A percentile compares a stretch with the other conserved stretches of the same genome.
phyloP scores from a whole-genome alignment of 805 yeast genomes.

The Sugiyamaella valdiviana region DNA sequence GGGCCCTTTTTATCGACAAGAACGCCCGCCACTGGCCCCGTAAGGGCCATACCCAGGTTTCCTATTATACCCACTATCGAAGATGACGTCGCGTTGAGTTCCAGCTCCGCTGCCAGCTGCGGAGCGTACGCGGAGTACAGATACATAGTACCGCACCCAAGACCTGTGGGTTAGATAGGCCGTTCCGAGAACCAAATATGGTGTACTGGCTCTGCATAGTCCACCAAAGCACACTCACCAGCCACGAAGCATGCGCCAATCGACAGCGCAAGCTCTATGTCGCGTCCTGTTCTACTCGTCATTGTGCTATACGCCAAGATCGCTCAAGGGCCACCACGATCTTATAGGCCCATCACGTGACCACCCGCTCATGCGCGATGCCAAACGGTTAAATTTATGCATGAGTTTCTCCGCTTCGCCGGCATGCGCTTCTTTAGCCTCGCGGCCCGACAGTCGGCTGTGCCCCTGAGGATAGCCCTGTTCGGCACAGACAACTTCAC shows the following conservation, averaged over 20 bases:
- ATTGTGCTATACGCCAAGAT: not conserved
- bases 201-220: too few species aligned
- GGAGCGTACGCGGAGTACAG: conserved; percentile 74
- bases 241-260: conserved; percentile 15
- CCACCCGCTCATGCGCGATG: too few species aligned
- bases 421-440: not conserved
- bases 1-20: conserved; percentile 62
- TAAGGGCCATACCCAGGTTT: conserved; percentile 53
- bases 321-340: not conserved
- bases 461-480: conserved; percentile 43
- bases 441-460: too few species aligned
- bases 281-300: conserved; percentile 2
- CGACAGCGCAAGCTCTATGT: conserved; percentile 11
- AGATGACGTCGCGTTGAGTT: conserved; percentile 55
- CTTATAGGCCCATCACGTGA: not conserved
- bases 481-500: conserved; percentile 79
- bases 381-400: too few species aligned
- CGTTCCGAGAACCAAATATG: too few species aligned
- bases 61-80: conserved; percentile 64
- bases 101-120: conserved; percentile 55
- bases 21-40: conserved; percentile 64
- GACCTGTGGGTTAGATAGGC: conserved; percentile 32
- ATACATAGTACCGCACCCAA: conserved; percentile 69
- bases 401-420: not conserved
- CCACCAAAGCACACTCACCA: too few species aligned